Conservation (phyloP, 208 protist genomes). For the Hexamita inflata region DNA sequence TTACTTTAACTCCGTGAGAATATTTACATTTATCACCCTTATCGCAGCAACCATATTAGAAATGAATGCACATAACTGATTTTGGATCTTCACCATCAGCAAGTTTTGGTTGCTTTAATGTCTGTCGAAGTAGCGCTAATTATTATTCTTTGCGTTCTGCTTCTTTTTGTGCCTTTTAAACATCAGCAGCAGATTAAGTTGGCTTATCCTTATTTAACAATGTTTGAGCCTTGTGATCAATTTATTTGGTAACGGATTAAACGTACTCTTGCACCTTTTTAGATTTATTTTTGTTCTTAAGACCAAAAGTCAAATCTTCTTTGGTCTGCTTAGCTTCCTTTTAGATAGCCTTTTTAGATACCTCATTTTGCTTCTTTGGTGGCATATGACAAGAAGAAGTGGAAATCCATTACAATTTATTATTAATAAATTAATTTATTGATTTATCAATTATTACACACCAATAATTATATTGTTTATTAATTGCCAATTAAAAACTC, state of each 20-base stretch:
- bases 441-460: too few species aligned
- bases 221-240: neutral
- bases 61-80: neutral
- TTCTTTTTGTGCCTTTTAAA: neutral
- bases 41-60: slow-evolving; percentile 7
- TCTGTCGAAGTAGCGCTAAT: neutral
- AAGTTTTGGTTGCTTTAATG: slow-evolving; percentile 5
- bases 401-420: too few species aligned
- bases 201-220: neutral
- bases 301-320: slow-evolving; percentile 28
- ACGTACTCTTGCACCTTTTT: slow-evolving; percentile 31
- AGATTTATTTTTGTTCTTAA: slow-evolving; percentile 34
- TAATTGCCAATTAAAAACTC: too few species aligned
- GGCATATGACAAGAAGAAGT: too few species aligned
- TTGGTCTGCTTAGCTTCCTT: slow-evolving; percentile 15
- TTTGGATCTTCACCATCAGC: slow-evolving; percentile 18
- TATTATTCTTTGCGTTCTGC: neutral
- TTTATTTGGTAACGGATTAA: neutral
- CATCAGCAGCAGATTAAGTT: neutral
- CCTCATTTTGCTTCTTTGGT: neutral
- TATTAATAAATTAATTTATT: too few species aligned
- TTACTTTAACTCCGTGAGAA: neutral
- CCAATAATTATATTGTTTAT: too few species aligned
- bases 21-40: slow-evolving; percentile 24
- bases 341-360: neutral